These are phyloP conservation scores for Cicer judaicum DNA, from an alignment of 306 rosid species.

Conservation along the genomic window DNA sequence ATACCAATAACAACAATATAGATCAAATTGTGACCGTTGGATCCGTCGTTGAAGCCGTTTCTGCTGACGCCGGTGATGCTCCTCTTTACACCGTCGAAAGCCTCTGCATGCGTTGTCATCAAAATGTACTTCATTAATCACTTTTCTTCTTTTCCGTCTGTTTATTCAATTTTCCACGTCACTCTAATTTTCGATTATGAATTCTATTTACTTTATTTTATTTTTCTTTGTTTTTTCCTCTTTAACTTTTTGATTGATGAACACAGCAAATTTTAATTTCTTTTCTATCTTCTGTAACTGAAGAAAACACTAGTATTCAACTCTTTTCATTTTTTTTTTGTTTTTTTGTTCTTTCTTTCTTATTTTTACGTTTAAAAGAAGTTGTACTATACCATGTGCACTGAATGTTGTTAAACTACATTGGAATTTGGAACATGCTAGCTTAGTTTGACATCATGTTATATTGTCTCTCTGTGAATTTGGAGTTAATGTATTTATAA, in stretches of 20 bases:
- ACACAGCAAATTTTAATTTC: neutral
- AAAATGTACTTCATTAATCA: constrained; percentile 58
- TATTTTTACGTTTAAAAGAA: neutral
- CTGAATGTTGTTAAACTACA: neutral
- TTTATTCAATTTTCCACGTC: neutral
- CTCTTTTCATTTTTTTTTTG: neutral
- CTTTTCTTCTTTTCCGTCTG: neutral
- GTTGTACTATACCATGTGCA: neutral
- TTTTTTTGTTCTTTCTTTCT: neutral
- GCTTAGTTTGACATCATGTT: neutral
- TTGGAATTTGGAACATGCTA: neutral
- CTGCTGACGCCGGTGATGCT: constrained; percentile 64
- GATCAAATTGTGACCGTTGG: constrained; percentile 76
- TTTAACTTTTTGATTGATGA: neutral
- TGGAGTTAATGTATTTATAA: neutral
- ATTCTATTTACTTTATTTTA: neutral
- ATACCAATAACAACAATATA: neutral
- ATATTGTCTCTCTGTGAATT: neutral
- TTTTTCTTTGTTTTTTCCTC: neutral
- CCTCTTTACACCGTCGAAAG: constrained; percentile 80
- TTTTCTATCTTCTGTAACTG: neutral
- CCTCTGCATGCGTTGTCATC: constrained; percentile 90
- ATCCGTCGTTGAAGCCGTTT: constrained; percentile 83
- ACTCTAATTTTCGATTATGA: neutral
- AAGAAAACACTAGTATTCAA: neutral